Base-by-base conservation (phyloP, 306 rosid species). In the Trifolium pratense region DNA sequence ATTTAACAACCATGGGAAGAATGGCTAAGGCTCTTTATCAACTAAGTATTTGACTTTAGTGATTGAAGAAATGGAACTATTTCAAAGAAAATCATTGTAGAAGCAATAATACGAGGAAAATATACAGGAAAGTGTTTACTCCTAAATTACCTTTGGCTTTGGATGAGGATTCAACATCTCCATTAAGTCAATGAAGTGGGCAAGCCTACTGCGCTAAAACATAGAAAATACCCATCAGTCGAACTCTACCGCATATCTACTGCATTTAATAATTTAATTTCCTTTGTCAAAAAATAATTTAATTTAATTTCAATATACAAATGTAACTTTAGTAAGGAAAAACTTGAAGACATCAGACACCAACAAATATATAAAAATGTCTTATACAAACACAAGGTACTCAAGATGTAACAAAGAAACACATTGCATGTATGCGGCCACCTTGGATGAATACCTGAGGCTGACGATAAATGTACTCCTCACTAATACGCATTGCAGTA, bases 81-180 rank as follows among this genome's bases (percentile, higher is more conserved):
- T 62, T 34, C 34, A 62, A 53, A 68, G 72, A 43, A 62, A 73
- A 18, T 21, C 9, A 18, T 9, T 16, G 37, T 56, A 66, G 42
- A 42, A 73, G 77, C 25, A 60, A 39, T 20, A 56, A 23, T 25
- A 34, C 2, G 16, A 32, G 42, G 71, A 57, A 66, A 57, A 3
- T n/a, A 12, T 18, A 17, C 43, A 48, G 21, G 23, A 67, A 42
- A 37, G 7, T 21, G 26, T 63, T 71, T 16, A 52, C 51, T 55
- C 56, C 46, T 37, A 7, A 63, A 53, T 80, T 84, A 93, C 98
- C 97, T 85, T 94, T 70, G 97, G 97, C 86, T 80, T 88, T 74
- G 96, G 81, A 81, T 94, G 88, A 69, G 97, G 91, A 86, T 90
- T 91, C 88, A 91, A 78, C 97, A 88, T 88, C 89, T 94, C 97